Percentiles rank a stretch among this genome's conserved stretches.
phyloP scores from a whole-genome alignment of 148 eudicot species.

The Amaranthus hypochondriacus region DNA sequence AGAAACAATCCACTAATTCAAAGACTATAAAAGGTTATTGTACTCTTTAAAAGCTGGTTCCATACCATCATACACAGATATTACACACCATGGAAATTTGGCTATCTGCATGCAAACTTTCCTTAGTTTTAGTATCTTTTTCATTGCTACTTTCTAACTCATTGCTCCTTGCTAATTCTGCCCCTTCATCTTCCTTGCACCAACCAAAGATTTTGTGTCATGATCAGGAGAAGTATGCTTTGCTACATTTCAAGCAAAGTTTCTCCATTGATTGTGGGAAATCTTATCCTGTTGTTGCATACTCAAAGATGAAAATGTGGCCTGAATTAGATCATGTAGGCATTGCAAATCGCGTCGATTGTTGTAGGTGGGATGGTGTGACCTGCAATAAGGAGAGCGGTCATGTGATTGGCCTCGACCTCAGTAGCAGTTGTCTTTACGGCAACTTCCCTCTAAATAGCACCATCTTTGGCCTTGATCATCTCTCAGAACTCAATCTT shows the following conservation, averaged over 20 bases:
- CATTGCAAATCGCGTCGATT: neutral
- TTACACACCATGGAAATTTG: no score
- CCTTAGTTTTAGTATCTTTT: neutral
- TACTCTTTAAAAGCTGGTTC: no score
- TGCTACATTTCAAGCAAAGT: slow-evolving; percentile 5
- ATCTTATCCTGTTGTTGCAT: neutral
- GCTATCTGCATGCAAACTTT: neutral
- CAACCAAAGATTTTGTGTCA: neutral
- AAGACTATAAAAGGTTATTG: no score
- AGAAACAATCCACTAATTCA: no score
- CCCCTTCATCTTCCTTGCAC: no score
- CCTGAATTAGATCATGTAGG: no score
- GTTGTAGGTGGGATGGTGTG: slow-evolving; percentile 41
- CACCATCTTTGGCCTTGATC: slow-evolving; percentile 28
- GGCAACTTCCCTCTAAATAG: slow-evolving; percentile 16
- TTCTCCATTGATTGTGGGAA: slow-evolving; percentile 1
- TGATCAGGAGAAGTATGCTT: slow-evolving; percentile 7
- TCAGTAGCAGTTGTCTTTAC: slow-evolving; percentile 19
- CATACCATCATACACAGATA: no score
- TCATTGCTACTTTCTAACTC: neutral
- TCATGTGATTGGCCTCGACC: slow-evolving; percentile 20
- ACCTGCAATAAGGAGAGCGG: slow-evolving; percentile 9
- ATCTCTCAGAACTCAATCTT: slow-evolving; percentile 24
- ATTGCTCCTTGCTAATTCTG: neutral
- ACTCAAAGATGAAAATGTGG: slow-evolving; percentile 15